Conservation (phyloP, 2,329 filamentous ascomycete species). For the Dactylonectria macrodidyma region DNA sequence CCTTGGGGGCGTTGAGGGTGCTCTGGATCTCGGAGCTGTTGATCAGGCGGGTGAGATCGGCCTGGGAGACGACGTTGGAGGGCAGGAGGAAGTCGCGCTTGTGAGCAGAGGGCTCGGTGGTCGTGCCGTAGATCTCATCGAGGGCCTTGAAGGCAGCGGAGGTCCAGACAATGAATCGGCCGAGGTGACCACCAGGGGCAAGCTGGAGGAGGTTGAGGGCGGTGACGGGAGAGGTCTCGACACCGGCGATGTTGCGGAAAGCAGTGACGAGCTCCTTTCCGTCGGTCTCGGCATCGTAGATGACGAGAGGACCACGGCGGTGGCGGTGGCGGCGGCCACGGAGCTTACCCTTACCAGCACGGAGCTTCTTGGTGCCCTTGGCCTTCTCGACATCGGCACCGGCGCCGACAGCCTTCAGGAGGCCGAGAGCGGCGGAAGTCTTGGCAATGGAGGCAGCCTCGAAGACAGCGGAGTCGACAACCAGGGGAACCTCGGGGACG, state of each 20-base stretch:
- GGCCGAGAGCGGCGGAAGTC: slow-evolving; percentile 88
- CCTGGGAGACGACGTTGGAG: slow-evolving; percentile 91
- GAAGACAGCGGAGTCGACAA: slow-evolving; percentile 93
- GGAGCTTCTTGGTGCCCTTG: slow-evolving; percentile 95
- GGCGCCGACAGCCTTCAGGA: slow-evolving; percentile 93
- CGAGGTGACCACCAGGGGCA: slow-evolving; percentile 97
- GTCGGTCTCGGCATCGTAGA: slow-evolving; percentile 96
- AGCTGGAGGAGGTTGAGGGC: slow-evolving; percentile 99
- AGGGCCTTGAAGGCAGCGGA: slow-evolving; percentile 97
- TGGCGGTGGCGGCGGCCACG: slow-evolving; percentile 96
- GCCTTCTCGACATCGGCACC: slow-evolving; percentile 95
- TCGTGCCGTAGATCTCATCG: slow-evolving; percentile 96
- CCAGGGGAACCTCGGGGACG: slow-evolving; percentile 96
- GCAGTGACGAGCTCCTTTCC: slow-evolving; percentile 94
- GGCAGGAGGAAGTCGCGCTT: slow-evolving; percentile 99
- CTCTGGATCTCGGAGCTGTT: slow-evolving; percentile 99
- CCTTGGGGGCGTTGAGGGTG: slow-evolving; percentile 93
- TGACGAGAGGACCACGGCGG: slow-evolving; percentile 96
- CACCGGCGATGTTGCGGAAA: slow-evolving; percentile 99
- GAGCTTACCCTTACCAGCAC: slow-evolving; percentile 99
- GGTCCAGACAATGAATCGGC: slow-evolving; percentile 99
- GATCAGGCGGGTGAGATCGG: slow-evolving; percentile 97
- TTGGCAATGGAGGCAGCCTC: slow-evolving; percentile 84
- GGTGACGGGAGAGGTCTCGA: slow-evolving; percentile 95
- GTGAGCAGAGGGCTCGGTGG: slow-evolving; percentile 87